Evolutionary conservation across 163 green algal species (phyloP).

Genomic region (Volvox carteri): DNA sequence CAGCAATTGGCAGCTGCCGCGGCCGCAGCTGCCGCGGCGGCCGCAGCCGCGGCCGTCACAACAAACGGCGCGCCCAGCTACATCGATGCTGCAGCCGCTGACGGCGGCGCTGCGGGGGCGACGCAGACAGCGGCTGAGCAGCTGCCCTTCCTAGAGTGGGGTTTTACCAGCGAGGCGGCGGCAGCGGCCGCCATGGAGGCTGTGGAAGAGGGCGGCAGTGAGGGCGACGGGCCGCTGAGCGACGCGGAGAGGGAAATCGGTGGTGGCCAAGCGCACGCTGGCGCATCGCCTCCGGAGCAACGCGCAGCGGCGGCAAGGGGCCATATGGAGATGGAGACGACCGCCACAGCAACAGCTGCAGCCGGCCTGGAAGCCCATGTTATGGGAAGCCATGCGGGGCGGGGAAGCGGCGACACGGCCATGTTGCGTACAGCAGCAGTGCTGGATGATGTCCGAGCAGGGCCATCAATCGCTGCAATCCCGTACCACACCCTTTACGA

Average conservation of each 20-base stretch:
- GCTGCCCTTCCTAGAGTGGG: slow-evolving; percentile 32
- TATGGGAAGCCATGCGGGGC: too few relatives aligned
- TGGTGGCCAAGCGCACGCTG: neutral
- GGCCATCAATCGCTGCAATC: neutral
- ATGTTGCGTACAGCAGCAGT: neutral
- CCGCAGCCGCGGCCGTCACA: neutral
- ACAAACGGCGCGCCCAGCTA: too few relatives aligned
- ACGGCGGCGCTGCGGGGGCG: neutral
- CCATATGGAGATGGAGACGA: neutral
- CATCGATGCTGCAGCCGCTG: neutral
- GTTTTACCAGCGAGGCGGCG: slow-evolving; percentile 6
- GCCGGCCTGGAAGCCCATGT: neutral
- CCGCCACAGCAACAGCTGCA: neutral
- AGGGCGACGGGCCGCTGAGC: neutral
- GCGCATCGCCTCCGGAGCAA: too few relatives aligned
- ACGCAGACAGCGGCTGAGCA: neutral
- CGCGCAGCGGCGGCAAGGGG: neutral
- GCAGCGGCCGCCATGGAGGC: slow-evolving; percentile 12
- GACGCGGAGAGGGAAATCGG: neutral
- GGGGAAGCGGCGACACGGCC: too few relatives aligned
- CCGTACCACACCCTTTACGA: neutral
- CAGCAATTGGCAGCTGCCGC: slow-evolving; percentile 17
- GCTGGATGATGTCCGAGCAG: neutral
- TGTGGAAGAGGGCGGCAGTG: slow-evolving; percentile 10
- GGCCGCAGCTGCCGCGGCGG: neutral